phyloP scores from a whole-genome alignment of 805 yeast species.

The Wickerhamiella azymoides region DNA sequence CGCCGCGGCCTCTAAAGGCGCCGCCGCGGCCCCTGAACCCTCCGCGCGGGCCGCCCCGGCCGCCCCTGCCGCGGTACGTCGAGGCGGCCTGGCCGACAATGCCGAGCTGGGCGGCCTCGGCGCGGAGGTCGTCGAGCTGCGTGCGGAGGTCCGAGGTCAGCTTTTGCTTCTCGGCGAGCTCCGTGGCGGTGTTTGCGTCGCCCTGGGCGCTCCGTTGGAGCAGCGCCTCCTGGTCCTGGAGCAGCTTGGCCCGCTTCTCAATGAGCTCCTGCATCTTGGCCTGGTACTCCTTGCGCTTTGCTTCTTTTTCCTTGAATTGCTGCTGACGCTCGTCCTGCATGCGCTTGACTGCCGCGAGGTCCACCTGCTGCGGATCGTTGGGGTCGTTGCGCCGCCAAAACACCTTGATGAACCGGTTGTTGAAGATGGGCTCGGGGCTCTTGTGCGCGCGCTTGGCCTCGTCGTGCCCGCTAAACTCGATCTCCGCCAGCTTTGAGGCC shows the following conservation, averaged over 20 bases:
- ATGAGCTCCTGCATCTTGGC: constrained; percentile 25
- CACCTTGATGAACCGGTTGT: constrained; percentile 36
- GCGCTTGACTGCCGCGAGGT: constrained; percentile 28
- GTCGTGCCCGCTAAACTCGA: constrained; percentile 28
- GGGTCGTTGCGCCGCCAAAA: constrained; percentile 26
- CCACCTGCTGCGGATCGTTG: constrained; percentile 20
- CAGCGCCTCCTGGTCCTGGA: constrained; percentile 27
- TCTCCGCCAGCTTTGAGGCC: constrained; percentile 25
- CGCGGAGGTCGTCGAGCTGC: constrained; percentile 24
- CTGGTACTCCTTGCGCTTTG: constrained; percentile 25
- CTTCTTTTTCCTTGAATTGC: constrained; percentile 29
- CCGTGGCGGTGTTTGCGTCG: constrained; percentile 6
- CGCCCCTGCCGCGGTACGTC: constrained; percentile 11
- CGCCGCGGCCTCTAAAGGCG: constrained; percentile 17
- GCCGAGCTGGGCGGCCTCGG: constrained; percentile 14
- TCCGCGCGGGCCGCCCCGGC: constrained; percentile 16
- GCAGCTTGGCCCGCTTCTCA: constrained; percentile 26
- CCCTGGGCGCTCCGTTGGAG: constrained; percentile 19
- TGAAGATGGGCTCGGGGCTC: constrained; percentile 33
- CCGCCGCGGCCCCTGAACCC: constrained; percentile 12
- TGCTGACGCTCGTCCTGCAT: constrained; percentile 30
- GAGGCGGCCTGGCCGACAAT: constrained; percentile 6
- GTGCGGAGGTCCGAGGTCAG: constrained; percentile 21
- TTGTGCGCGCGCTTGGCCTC: constrained; percentile 32
- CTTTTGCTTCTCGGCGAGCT: constrained; percentile 13